Base-by-base conservation (phyloP, 345 rosid species). In the Rhodamnia rubescens region DNA sequence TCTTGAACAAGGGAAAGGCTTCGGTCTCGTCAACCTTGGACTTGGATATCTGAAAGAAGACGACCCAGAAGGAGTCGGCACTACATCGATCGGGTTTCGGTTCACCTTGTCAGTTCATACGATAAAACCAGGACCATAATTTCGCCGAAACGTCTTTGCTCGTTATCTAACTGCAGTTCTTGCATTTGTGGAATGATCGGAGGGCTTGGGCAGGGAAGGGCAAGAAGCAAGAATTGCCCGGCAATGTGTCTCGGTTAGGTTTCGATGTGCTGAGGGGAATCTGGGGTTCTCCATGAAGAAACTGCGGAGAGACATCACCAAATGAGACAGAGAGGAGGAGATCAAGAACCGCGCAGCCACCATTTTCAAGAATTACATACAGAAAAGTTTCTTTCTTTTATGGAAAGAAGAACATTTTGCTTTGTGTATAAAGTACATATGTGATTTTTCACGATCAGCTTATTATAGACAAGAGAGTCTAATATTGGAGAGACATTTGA, bases 1-100 rank as follows among this genome's bases (percentile, higher is more conserved):
- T 87, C 42, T 87, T 87, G 85, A 87, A 83, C 86, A 91, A 91
- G 87, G 92, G 91, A 74, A 90, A 92, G 86, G 82, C 86, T n/a
- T 59, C 86, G 44, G 85, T 82, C 85, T 87, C 92, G 85, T 86
- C 90, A 92, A 89, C 92, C 51, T 86, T 90, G 57, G 94, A 92
- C 87, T 91, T 90, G 87, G 92, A 89, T 75, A 88, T 89, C 51
- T 89, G 86, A 90, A 21, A n/a, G 78, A 36, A 69, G 80, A 36
- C 6, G 47, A 69, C 47, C 84, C 59, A 29, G 21, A 53, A 53
- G 6, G 20, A 50, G 51, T 22, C 36, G 49, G 81, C 82, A 53
- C 20, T 21, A 13, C 75, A 85, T n/a, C 8, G 42, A 20, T 22
- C n/a, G 53, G 53, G 51, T 84, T 59, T 50, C 4, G 42, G 51